Conservation (phyloP, 495 filamentous ascomycete genomes). For the Penicillium bovifimosum region DNA sequence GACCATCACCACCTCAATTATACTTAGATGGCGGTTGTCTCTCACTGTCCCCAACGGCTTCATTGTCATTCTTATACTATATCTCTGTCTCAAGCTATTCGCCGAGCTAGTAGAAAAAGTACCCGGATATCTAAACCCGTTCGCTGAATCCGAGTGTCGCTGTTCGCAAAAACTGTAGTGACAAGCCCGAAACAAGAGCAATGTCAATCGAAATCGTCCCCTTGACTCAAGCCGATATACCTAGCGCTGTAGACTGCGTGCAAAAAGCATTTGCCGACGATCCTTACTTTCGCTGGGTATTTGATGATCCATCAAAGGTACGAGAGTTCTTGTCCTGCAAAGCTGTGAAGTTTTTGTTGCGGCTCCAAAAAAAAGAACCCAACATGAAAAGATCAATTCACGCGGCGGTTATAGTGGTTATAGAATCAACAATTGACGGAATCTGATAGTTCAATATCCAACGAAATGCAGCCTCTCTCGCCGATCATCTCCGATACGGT, state of each 20-base stretch:
- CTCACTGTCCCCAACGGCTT: slow-evolving; percentile 30
- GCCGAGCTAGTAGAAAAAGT: slow-evolving; percentile 34
- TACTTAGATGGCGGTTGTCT: slow-evolving; percentile 37
- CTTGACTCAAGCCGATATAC: slow-evolving; percentile 54
- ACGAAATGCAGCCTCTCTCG: slow-evolving; percentile 58
- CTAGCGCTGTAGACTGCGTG: slow-evolving; percentile 52
- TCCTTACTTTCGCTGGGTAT: slow-evolving; percentile 61
- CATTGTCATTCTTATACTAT: slow-evolving; percentile 38
- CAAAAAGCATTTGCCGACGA: slow-evolving; percentile 60
- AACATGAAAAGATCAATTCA: background rate
- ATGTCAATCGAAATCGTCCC: slow-evolving; percentile 55
- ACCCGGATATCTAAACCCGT: slow-evolving; percentile 17
- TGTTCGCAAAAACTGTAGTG: slow-evolving; percentile 18
- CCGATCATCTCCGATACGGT: slow-evolving; percentile 57
- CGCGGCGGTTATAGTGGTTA: no score
- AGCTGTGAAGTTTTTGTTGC: background rate
- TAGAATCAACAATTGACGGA: slow-evolving; percentile 2
- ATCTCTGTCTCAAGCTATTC: slow-evolving; percentile 34
- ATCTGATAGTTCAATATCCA: slow-evolving; percentile 42
- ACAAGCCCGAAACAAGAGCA: slow-evolving; percentile 9
- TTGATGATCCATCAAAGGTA: slow-evolving; percentile 49
- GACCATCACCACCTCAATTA: slow-evolving; percentile 16
- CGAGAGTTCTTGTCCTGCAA: slow-evolving; percentile 6
- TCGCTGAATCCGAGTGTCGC: slow-evolving; percentile 11
- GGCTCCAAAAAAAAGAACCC: background rate